Percentiles rank a stretch among this genome's conserved stretches.
Conservation (phyloP, 495 filamentous ascomycete species). For the Hyphodiscus hymeniophilus region DNA sequence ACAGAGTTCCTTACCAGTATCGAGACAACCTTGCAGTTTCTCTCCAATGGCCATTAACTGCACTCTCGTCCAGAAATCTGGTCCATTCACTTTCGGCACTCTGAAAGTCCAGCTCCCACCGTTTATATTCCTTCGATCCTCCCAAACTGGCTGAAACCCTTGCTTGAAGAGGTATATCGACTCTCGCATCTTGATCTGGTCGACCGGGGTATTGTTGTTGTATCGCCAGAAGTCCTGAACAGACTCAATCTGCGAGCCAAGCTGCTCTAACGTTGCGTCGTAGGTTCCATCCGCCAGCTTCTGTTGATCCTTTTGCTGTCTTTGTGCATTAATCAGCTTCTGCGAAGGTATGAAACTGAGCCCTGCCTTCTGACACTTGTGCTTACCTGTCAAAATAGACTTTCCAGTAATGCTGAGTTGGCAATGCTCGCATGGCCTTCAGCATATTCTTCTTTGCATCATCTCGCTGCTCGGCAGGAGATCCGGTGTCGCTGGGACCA, state of each 20-base stretch:
- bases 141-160: constrained; percentile 81
- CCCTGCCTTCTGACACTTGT: background rate
- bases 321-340: constrained; percentile 21
- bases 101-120: constrained; percentile 86
- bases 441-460: constrained; percentile 52
- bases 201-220: constrained; percentile 79
- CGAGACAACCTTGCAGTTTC: constrained; percentile 66
- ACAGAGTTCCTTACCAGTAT: constrained; percentile 45
- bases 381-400: constrained; percentile 48
- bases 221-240: constrained; percentile 82
- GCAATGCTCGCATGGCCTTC: constrained; percentile 49
- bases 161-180: constrained; percentile 83
- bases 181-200: constrained; percentile 69
- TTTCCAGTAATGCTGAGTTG: constrained; percentile 54
- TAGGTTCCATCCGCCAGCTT: constrained; percentile 39
- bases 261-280: constrained; percentile 55
- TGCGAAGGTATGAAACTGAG: background rate
- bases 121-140: constrained; percentile 72
- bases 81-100: constrained; percentile 62
- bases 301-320: constrained; percentile 34
- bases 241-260: constrained; percentile 61
- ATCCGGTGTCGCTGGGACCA: constrained; percentile 40
- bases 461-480: constrained; percentile 48
- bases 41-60: constrained; percentile 79
- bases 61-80: constrained; percentile 73